A percentile compares a stretch with the other conserved stretches of the same genome.
These are phyloP conservation scores for Capsicum baccatum DNA, from an alignment of 257 asterid genomes.

Conservation along the genomic window DNA sequence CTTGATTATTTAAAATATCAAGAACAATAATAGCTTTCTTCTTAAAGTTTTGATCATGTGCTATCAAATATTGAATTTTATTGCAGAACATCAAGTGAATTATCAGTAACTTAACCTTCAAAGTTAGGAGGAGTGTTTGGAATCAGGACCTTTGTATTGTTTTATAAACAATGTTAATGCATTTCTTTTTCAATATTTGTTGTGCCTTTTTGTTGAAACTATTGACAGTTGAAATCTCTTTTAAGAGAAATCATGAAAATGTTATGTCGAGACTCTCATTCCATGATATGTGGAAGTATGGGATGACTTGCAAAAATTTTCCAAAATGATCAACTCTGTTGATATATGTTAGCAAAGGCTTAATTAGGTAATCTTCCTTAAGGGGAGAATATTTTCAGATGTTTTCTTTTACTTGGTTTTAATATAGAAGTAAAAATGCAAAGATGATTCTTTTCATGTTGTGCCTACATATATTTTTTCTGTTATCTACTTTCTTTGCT, in stretches of 20 bases:
- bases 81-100: neutral
- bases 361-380: neutral
- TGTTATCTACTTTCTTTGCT: neutral
- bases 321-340: neutral
- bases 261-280: neutral
- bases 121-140: neutral
- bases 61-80: neutral
- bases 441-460: neutral
- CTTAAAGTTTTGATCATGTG: neutral
- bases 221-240: neutral
- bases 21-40: neutral
- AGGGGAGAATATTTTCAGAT: slow-evolving; percentile 1
- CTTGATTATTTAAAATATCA: neutral
- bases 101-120: neutral
- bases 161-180: neutral
- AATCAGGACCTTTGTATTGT: neutral
- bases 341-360: neutral
- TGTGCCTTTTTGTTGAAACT: neutral
- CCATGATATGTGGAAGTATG: neutral
- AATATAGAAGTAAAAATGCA: neutral
- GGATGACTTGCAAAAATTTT: neutral
- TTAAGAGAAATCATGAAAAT: neutral
- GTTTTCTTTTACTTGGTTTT: neutral
- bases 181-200: neutral
- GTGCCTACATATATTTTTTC: neutral